Percentiles rank a stretch among this genome's conserved stretches.
Evolutionary conservation across 495 filamentous ascomycete genomes (phyloP).

Genomic region (Hypoxylon perforatum): DNA sequence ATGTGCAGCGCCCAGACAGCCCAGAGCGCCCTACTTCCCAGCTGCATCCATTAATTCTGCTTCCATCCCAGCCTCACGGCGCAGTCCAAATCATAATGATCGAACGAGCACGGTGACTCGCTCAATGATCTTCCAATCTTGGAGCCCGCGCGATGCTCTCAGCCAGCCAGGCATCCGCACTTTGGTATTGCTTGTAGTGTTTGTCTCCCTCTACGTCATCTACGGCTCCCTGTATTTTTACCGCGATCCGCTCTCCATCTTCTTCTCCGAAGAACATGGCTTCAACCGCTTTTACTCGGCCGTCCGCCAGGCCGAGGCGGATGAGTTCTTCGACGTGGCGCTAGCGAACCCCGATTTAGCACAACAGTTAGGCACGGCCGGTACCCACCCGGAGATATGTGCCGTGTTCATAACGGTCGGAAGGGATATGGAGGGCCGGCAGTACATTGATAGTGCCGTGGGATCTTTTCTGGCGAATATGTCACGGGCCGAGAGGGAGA

Average conservation of each 20-base stretch:
- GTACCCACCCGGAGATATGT: slow-evolving; percentile 45
- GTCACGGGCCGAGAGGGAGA: slow-evolving; percentile 46
- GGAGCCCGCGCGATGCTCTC: slow-evolving; percentile 23
- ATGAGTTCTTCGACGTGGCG: slow-evolving; percentile 43
- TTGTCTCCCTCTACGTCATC: slow-evolving; percentile 38
- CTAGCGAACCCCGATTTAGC: slow-evolving; percentile 27
- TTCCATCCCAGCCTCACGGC: background rate
- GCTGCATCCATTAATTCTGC: background rate
- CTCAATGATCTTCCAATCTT: slow-evolving; percentile 33
- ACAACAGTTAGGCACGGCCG: slow-evolving; percentile 38
- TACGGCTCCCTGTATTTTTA: slow-evolving; percentile 50
- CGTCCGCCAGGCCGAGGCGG: slow-evolving; percentile 46
- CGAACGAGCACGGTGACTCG: slow-evolving; percentile 17
- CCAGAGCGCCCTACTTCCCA: no score
- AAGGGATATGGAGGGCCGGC: slow-evolving; percentile 44
- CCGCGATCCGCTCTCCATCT: slow-evolving; percentile 55
- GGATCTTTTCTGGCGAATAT: slow-evolving; percentile 53
- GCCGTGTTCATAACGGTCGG: slow-evolving; percentile 52
- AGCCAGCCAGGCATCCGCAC: slow-evolving; percentile 44
- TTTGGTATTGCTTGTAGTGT: slow-evolving; percentile 33
- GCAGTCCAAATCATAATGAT: slow-evolving; percentile 4
- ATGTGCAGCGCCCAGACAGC: no score
- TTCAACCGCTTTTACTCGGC: slow-evolving; percentile 54
- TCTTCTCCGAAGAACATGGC: slow-evolving; percentile 50
- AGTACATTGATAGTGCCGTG: slow-evolving; percentile 50